phyloP scores from a whole-genome alignment of 345 rosid genomes.

The Laguncularia racemosa region DNA sequence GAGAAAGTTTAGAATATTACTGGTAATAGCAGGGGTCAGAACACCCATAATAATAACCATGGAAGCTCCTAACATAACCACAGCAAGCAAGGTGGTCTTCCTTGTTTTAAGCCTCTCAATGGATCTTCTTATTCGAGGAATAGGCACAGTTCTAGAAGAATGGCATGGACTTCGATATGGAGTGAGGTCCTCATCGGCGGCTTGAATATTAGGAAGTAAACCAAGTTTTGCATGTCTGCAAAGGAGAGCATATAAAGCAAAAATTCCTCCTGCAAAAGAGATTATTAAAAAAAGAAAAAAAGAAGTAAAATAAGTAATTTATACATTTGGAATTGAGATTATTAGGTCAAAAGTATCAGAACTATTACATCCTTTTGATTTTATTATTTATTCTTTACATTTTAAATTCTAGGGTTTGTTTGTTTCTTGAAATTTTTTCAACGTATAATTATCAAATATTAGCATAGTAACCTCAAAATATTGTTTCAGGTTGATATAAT shows the following conservation, averaged over 20 bases:
- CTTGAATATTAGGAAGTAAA: conserved; percentile 88
- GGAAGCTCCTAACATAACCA: conserved; percentile 66
- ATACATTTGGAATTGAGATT: too few species aligned
- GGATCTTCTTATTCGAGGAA: conserved; percentile 43
- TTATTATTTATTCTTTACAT: too few species aligned
- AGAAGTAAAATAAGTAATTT: conserved; percentile 1
- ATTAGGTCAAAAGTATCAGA: too few species aligned
- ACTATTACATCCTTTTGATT: too few species aligned
- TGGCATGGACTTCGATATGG: conserved; percentile 48
- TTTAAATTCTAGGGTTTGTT: too few species aligned
- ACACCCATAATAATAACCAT: conserved; percentile 56
- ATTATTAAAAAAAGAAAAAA: conserved; percentile 10
- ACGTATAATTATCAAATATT: too few species aligned
- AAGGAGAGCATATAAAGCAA: conserved; percentile 78
- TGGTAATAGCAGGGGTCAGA: conserved; percentile 82
- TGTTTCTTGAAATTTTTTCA: too few species aligned
- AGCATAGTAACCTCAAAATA: too few species aligned
- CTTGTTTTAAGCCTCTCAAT: conserved; percentile 55
- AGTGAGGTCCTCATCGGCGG: conserved; percentile 89
- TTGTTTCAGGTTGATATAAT: too few species aligned
- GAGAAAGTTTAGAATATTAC: conserved; percentile 20
- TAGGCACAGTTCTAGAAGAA: conserved; percentile 30
- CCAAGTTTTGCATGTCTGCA: conserved; percentile 74
- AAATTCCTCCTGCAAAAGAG: conserved; percentile 67
- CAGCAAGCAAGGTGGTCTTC: conserved; percentile 60